Base-by-base conservation (phyloP, 345 rosid species). In the Corymbia maculata region DNA sequence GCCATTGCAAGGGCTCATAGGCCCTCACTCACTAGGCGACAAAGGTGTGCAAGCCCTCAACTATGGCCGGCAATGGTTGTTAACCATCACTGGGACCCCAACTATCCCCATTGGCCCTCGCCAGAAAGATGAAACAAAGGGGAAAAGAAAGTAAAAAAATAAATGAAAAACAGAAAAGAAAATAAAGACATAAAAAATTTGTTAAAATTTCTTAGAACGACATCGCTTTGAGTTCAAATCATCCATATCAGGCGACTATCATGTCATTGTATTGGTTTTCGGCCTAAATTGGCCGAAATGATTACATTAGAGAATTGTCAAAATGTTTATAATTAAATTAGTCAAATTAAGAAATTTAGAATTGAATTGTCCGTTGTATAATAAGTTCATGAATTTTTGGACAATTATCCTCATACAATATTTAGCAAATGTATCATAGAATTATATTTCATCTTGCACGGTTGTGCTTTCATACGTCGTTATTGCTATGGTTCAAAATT, bases 251-350 rank as follows among this genome's bases (percentile, higher is more conserved):
- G 19, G 17, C 2, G 0, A 4, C n/a, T 2, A 19, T 13, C 8
- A 3, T 64, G 36, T n/a, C 14, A n/a, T 1, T 1, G 10, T n/a
- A n/a, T 11, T 0, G 2, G 32, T 68, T 32, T 64, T 7, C 9
- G 10, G 2, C 6, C 12, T 32, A 68, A 68, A 68, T 68, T 68
- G 1, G 7, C 17, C 8, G 79, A 30, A 68, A 36, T 0, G 21
- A 32, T 45, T 32, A 32, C 4, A 16, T 32, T 16, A 68, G 12
- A 30, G n/a, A 68, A 32, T 32, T 8, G 3, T 68, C 13, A 68
- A 68, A 68, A 68, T 12, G 5, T 68, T 68, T 32, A 32, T 0
- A 12, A 68, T 1, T 68, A 68, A 68, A 64, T 15, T 6, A 9
- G 5, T 17, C 19, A 32, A 21, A 68, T 8, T 32, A 3, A 32